phyloP scores from a whole-genome alignment of 164 flowering plant species.

The Platanus orientalis region DNA sequence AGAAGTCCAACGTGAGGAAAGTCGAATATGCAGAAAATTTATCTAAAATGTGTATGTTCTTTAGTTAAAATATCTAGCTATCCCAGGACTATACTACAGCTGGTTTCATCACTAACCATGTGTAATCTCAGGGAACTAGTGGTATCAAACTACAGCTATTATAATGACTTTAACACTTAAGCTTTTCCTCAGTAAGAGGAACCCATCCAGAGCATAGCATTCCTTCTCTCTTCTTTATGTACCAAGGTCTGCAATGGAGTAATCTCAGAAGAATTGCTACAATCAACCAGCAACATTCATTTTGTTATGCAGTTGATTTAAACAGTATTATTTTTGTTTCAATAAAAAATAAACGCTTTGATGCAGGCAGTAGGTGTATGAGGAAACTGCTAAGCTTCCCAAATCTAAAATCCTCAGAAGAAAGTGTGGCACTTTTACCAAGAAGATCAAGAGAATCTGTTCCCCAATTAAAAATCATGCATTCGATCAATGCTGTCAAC shows the following conservation, averaged over 20 bases:
- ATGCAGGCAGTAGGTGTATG: slow-evolving; percentile 40
- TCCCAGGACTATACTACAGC: too few relatives aligned
- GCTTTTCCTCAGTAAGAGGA: too few relatives aligned
- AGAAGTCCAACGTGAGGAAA: slow-evolving; percentile 41
- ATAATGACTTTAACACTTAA: too few relatives aligned
- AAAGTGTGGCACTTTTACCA: slow-evolving; percentile 32
- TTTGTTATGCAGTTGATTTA: background rate
- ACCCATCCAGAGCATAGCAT: too few relatives aligned
- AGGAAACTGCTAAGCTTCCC: slow-evolving; percentile 37
- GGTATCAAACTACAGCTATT: too few relatives aligned
- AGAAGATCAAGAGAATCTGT: slow-evolving; percentile 51
- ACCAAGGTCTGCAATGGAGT: background rate
- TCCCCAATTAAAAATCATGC: slow-evolving; percentile 52
- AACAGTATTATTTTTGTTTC: too few relatives aligned
- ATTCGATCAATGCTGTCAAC: slow-evolving; percentile 40
- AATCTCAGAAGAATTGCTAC: background rate
- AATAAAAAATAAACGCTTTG: background rate
- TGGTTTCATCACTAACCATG: too few relatives aligned
- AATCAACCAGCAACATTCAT: background rate
- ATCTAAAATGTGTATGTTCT: too few relatives aligned
- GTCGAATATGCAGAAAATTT: too few relatives aligned
- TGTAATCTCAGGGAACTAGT: too few relatives aligned
- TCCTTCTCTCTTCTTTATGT: too few relatives aligned
- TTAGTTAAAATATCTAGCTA: too few relatives aligned
- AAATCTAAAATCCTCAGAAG: slow-evolving; percentile 31